Base-by-base conservation (phyloP, 78 protist genomes). In the Dictyostelium brefeldianum region DNA sequence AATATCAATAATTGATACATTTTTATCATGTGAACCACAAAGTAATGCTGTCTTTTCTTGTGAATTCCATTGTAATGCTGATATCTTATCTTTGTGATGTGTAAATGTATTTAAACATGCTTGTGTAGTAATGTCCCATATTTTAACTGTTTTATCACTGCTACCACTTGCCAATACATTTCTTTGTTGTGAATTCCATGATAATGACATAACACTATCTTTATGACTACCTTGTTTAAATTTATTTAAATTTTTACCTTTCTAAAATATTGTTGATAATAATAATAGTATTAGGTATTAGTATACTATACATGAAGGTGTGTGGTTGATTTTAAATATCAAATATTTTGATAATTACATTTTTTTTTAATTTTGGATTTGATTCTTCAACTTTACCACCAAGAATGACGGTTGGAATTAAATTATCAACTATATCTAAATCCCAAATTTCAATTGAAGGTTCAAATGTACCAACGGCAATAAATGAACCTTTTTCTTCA, bases 381-480 rank as follows among this genome's bases (percentile, higher is more conserved):
- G 96, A 92, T 94, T 69, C 62, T 27, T 62, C n/a, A n/a, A n/a
- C 43, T 94, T 14, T 83, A 64, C 87, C 97, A 46, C 98, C 98
- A n/a, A 97, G 89, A n/a, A 74, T 84, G 11, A 71, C 90, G 20
- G 80, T 74, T 51, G 98, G 98, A 43, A 75, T 69, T 50, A 81
- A 47, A 20, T 96, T 77, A 4, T 96, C 97, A 4, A 95, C 43
- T 7, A 97, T 74, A 83, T 97, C 98, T 12, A 97, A 78, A 69
- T 96, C 87, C 98, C 98, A 97, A 50, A 97, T 80, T 53, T 97
- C 98, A 27, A 97, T 97, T 1, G 47, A 80, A 4, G 97, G 97
- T 27, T 90, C 92, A 20, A 96, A 97, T 12, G 98, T 96, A 80
- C 97, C 98, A n/a, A 97, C 80, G 14, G 98, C 98, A 4, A 89